Conservation (phyloP, 2,329 filamentous ascomycete genomes). For the Pseudonectria buxi region DNA sequence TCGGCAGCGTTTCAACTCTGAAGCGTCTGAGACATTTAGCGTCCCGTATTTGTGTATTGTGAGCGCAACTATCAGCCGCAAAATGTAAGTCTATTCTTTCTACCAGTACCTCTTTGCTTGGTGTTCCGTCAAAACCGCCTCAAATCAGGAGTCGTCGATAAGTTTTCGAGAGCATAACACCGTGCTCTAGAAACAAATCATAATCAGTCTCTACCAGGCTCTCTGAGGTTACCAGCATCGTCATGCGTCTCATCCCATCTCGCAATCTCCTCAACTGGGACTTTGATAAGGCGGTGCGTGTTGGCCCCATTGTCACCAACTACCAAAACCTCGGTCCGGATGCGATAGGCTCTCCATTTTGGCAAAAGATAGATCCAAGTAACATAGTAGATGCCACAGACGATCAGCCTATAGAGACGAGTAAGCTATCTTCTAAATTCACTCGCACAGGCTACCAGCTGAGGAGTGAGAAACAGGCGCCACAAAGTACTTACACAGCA, state of each 20-base stretch:
- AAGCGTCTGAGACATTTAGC: too few relatives aligned
- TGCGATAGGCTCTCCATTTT: slow-evolving; percentile 42
- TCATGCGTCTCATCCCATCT: slow-evolving; percentile 56
- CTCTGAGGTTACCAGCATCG: slow-evolving; percentile 27
- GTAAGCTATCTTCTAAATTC: not conserved
- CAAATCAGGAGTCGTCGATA: too few relatives aligned
- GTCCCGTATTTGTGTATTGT: too few relatives aligned
- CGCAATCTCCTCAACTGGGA: slow-evolving; percentile 42
- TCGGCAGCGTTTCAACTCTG: too few relatives aligned
- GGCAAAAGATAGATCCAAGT: slow-evolving; percentile 53
- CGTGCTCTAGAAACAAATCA: too few relatives aligned
- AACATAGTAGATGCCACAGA: slow-evolving; percentile 52
- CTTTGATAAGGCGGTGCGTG: slow-evolving; percentile 43
- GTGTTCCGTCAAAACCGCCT: too few relatives aligned
- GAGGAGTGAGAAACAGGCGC: accelerated
- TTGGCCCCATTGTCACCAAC: slow-evolving; percentile 40
- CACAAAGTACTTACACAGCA: slow-evolving; percentile 45
- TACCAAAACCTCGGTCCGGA: slow-evolving; percentile 48
- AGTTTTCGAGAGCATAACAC: too few relatives aligned
- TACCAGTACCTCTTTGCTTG: too few relatives aligned
- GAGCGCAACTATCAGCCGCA: too few relatives aligned
- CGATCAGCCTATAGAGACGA: slow-evolving; percentile 32
- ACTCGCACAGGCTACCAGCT: too few relatives aligned
- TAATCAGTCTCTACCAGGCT: too few relatives aligned
- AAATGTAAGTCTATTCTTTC: too few relatives aligned